These are phyloP conservation scores for Pythium utonaiense DNA, from an alignment of 352 stramenopile species.

Conservation along the genomic window DNA sequence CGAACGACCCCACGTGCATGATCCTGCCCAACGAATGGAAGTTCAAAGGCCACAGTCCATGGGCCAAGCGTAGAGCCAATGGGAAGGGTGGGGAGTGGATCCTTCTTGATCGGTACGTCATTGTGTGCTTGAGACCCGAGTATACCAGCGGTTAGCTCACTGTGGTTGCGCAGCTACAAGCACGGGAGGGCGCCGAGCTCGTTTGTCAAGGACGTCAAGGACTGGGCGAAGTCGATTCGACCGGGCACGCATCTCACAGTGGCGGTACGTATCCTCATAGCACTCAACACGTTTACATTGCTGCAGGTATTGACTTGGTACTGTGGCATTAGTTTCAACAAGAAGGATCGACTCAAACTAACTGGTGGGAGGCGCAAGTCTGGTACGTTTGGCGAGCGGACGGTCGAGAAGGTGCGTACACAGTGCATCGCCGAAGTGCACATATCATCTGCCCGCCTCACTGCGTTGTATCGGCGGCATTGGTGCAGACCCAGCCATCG, in stretches of 20 bases:
- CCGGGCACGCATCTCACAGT: slow-evolving; percentile 57
- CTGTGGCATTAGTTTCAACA: slow-evolving; percentile 78
- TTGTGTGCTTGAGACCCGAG: neutral
- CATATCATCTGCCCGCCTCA: too few relatives aligned
- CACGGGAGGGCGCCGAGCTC: slow-evolving; percentile 34
- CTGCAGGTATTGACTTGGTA: neutral
- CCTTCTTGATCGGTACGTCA: slow-evolving; percentile 36
- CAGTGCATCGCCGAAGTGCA: too few relatives aligned
- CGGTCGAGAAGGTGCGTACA: slow-evolving; percentile 42
- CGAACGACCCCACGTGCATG: slow-evolving; percentile 53
- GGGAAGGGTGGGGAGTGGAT: slow-evolving; percentile 77
- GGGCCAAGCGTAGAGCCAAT: slow-evolving; percentile 48
- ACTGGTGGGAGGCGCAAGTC: slow-evolving; percentile 82
- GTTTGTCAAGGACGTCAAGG: slow-evolving; percentile 53
- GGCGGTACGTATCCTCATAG: slow-evolving; percentile 38
- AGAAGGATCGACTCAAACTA: slow-evolving; percentile 47
- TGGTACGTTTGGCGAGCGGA: slow-evolving; percentile 79
- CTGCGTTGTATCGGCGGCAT: neutral
- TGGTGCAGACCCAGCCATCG: slow-evolving; percentile 39
- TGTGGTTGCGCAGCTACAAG: slow-evolving; percentile 33
- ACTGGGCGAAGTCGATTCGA: slow-evolving; percentile 50
- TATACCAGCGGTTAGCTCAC: neutral
- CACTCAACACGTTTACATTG: too few relatives aligned
- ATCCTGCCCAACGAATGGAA: slow-evolving; percentile 79
- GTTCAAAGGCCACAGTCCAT: slow-evolving; percentile 65